A percentile compares a stretch with the other conserved stretches of the same genome.
phyloP scores from a whole-genome alignment of 768 basidiomycete species.

The Fomitopsis pulvina region DNA sequence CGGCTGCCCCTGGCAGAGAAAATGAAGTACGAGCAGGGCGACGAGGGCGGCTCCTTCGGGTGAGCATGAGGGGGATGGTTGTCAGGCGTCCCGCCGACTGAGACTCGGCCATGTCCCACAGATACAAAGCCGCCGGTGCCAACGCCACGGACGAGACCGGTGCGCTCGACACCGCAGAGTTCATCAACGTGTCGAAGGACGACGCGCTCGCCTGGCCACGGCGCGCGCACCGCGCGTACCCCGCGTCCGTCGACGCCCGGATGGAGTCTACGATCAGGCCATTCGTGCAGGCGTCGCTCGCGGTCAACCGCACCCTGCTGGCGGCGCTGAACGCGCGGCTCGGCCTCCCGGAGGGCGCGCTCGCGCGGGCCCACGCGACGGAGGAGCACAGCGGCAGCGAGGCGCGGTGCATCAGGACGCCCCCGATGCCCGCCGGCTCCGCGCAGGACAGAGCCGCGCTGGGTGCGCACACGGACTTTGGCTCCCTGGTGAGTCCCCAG shows the following conservation, averaged over 20 bases:
- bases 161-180: constrained; percentile 26
- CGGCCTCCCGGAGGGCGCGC: constrained; percentile 25
- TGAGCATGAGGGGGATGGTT: background rate
- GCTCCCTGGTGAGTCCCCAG: constrained; percentile 18
- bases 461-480: constrained; percentile 29
- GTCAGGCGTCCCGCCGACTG: background rate
- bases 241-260: constrained; percentile 21
- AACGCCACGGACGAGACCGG: constrained; percentile 28
- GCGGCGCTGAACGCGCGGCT: constrained; percentile 25
- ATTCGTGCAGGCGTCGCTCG: constrained; percentile 25
- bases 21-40: constrained; percentile 36
- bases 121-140: constrained; percentile 26
- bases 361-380: constrained; percentile 21
- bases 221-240: constrained; percentile 27
- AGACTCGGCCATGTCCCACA: background rate
- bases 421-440: constrained; percentile 11
- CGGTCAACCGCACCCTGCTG: constrained; percentile 25
- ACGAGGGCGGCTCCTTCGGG: constrained; percentile 35
- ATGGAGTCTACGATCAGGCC: constrained; percentile 22
- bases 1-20: constrained; percentile 35
- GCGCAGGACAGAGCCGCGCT: constrained; percentile 20
- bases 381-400: constrained; percentile 25
- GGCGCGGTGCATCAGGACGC: constrained; percentile 25
- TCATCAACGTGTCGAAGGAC: constrained; percentile 30
- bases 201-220: constrained; percentile 29